phyloP scores from a whole-genome alignment of 352 stramenopile species.

The Thalassiosira pacifica region DNA sequence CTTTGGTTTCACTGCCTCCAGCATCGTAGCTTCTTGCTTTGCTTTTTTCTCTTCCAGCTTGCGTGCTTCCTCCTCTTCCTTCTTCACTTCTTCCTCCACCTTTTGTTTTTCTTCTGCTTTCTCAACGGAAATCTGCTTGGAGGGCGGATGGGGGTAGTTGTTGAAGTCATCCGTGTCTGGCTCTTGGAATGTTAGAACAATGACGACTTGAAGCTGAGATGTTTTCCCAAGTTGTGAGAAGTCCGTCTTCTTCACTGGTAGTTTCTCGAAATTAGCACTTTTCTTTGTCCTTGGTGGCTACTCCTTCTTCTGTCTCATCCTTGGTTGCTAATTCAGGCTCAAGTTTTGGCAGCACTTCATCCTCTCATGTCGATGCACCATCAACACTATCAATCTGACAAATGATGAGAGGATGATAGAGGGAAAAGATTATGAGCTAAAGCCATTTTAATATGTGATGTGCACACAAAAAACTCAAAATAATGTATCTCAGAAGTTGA shows the following conservation, averaged over 20 bases:
- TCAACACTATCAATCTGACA: slow-evolving; percentile 83
- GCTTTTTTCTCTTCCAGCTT: slow-evolving; percentile 47
- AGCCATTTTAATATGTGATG: background rate
- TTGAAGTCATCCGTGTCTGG: slow-evolving; percentile 80
- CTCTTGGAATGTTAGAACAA: slow-evolving; percentile 68
- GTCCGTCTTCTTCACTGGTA: slow-evolving; percentile 84
- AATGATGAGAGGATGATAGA: background rate
- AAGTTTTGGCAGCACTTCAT: slow-evolving; percentile 20
- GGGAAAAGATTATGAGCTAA: slow-evolving; percentile 21
- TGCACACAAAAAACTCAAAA: background rate
- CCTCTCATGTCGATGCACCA: slow-evolving; percentile 68
- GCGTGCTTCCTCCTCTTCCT: slow-evolving; percentile 50
- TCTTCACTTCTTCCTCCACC: slow-evolving; percentile 41
- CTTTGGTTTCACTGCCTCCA: slow-evolving; percentile 69
- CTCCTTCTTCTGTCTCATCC: slow-evolving; percentile 37
- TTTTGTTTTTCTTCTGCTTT: slow-evolving; percentile 35
- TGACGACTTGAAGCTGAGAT: slow-evolving; percentile 73
- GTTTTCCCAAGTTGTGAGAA: slow-evolving; percentile 80
- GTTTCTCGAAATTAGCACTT: slow-evolving; percentile 33
- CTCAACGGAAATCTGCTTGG: slow-evolving; percentile 65
- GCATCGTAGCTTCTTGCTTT: slow-evolving; percentile 53
- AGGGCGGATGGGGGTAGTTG: slow-evolving; percentile 79
- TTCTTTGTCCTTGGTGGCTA: slow-evolving; percentile 40
- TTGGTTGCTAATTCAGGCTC: slow-evolving; percentile 11
- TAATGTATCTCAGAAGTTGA: background rate